Percentiles rank a stretch among this genome's conserved stretches.
Evolutionary conservation across 116 monocot genomes (phyloP).

Genomic region (Iris pallida): DNA sequence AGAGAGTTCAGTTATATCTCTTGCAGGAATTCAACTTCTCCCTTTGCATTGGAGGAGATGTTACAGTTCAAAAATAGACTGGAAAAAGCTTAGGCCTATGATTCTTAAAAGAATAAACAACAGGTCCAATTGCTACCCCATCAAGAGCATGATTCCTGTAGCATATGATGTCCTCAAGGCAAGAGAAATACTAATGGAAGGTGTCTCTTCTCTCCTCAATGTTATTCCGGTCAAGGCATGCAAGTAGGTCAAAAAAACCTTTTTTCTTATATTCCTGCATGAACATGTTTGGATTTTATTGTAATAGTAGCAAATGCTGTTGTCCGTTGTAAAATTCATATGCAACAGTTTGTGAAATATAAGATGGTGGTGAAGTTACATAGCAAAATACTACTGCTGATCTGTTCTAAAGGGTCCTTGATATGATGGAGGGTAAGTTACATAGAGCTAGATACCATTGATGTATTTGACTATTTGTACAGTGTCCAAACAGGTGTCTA

Average conservation of each 20-base stretch:
- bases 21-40: slow-evolving; percentile 1
- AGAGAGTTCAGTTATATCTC: slow-evolving; percentile 10
- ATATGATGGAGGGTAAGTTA: too few species aligned
- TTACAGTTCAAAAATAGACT: slow-evolving; percentile 61
- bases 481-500: too few species aligned
- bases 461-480: too few species aligned
- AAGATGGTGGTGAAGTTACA: too few species aligned
- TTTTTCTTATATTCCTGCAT: slow-evolving; percentile 3
- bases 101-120: slow-evolving; percentile 81
- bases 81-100: slow-evolving; percentile 79
- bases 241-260: slow-evolving; percentile 47
- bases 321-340: too few species aligned
- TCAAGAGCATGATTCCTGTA: slow-evolving; percentile 72
- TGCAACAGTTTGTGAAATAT: too few species aligned
- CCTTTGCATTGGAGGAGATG: slow-evolving; percentile 28
- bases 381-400: too few species aligned
- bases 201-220: slow-evolving; percentile 58
- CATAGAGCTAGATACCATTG: too few species aligned
- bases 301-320: too few species aligned
- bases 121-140: slow-evolving; percentile 62
- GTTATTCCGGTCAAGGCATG: slow-evolving; percentile 68
- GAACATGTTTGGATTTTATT: too few species aligned
- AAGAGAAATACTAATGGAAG: slow-evolving; percentile 41
- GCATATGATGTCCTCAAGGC: slow-evolving; percentile 69
- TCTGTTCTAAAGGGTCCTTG: too few species aligned